Evolutionary conservation across 805 yeast genomes (phyloP), one percentile per base, ranked within the genome.

Genomic region (Clavispora asparagi): DNA sequence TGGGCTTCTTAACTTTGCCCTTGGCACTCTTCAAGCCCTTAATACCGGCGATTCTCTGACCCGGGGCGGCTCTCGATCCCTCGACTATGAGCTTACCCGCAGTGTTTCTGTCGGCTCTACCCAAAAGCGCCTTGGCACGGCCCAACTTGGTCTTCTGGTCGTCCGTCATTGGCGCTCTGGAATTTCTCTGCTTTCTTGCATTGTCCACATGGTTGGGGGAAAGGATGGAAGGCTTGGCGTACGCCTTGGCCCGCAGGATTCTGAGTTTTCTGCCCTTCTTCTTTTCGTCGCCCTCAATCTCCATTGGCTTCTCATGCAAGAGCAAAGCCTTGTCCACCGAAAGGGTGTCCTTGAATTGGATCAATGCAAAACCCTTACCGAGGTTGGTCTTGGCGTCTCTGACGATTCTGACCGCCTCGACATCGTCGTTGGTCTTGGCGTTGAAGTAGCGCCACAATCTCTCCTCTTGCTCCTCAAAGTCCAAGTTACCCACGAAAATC

Each of bases 301-400:
- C 27, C 53, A 78, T 63, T 48, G 82, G 79, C 68, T 87, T 83
- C 40, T 81, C 92, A 63, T 91, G 79, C 50, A 88, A 69, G 48
- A 89, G 67, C 44, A 94, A 66, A 0, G 97, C 97, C 61, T 87
- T 86, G 51, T 83, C 82, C 9, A 94, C 96, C 37, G 83, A 73
- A 45, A 83, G 67, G 1, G 78, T 56, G 59, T 87, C 92, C 50
- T 74, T 78, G 71, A 91, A 94, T 65, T 92, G 98, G 31, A 94
- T 90, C 62, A 91, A 87, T 6, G 96, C 99, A 70, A 94, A 91
- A 6, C 99, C 99, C 69, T 94, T 94, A 52, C 99, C 99, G 48
- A 92, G 74, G 58, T 94, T 92, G 19, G 97, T 92, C 69, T 88
- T 88, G 14, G 95, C 70, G 63, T 94, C 99, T 62, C 99, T 81